These are phyloP conservation scores for Tubosaeta sp. DNA, from an alignment of 768 basidiomycete genomes.

Conservation along the genomic window DNA sequence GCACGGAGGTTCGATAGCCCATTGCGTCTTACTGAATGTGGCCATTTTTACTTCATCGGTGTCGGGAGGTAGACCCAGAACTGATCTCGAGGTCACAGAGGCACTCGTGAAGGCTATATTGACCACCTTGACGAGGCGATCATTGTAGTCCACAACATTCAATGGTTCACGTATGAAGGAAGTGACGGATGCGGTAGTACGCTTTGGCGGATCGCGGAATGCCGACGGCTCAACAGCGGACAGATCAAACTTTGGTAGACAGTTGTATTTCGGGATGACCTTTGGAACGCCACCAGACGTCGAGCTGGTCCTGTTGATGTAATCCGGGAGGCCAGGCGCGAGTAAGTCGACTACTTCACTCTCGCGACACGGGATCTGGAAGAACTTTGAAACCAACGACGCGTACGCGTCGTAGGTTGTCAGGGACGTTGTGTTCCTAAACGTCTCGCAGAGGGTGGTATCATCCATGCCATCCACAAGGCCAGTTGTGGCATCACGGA, in stretches of 20 bases:
- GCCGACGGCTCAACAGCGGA: too few species aligned
- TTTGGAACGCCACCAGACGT: constrained; percentile 17
- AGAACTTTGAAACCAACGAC: constrained; percentile 9
- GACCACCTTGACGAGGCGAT: neutral
- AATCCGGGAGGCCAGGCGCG: constrained; percentile 19
- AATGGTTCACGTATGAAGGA: neutral
- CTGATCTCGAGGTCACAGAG: neutral
- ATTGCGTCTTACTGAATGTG: constrained; percentile 5
- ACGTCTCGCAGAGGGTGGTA: constrained; percentile 2
- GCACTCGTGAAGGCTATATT: neutral
- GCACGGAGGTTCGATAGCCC: too few species aligned
- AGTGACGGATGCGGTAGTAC: constrained; percentile 2
- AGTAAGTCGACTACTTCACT: constrained; percentile 7
- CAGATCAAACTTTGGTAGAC: neutral
- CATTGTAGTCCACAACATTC: neutral
- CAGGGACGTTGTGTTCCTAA: constrained; percentile 6
- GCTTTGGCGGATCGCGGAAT: neutral
- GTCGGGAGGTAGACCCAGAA: constrained; percentile 1
- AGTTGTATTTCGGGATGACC: constrained; percentile 8
- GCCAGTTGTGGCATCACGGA: neutral
- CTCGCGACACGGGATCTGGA: constrained; percentile 3
- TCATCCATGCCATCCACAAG: neutral
- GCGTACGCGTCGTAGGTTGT: constrained; percentile 16
- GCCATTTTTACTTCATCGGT: constrained; percentile 8
- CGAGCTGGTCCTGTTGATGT: constrained; percentile 9